Base-by-base conservation (phyloP, 192 early-diverging fungal genomes). In the Phlyctochytrium bullatum region DNA sequence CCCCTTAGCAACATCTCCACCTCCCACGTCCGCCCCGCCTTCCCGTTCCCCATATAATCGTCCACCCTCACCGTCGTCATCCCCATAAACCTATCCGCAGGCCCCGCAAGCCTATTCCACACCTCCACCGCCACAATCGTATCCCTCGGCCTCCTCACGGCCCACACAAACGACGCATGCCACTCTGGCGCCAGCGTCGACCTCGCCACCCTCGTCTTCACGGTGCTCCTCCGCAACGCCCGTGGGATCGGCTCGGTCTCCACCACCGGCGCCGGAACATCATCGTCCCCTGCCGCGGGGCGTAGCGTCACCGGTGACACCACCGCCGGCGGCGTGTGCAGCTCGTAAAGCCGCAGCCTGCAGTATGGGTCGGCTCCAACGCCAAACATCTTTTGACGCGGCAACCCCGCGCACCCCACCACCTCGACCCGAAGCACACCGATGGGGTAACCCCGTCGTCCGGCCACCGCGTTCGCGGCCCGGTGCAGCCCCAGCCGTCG, bases 381-480 rank as follows among this genome's bases (percentile, higher is more conserved):
- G 20, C 56, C 57, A 0, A 60, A 61, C n/a, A 61, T 6, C 59
- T 52, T 62, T 24, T 34, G 14, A 17, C 51, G 16, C 16, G 25
- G 16, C 50, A 63, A 40, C n/a, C 40, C 34, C 20, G 31, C 14
- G 52, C 60, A 61, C 10, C 25, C 29, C 24, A 69, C 68, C 24
- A 69, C 51, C 53, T 69, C 68, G 29, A 31, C 59, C 16, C 68
- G 59, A 53, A 69, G 61, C 6, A 69, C 68, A 24, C 68, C 68
- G 30, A 69, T 69, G 6, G 68, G 68, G 6, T 50, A 29, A 6
- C 31, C 34, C 61, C 60, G 34, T n/a, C 40, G 10, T 6, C 66
- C 66, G 34, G 23, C 10, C n/a, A 17, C 29, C 34, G 20, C 30
- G 2, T 6, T 2, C 25, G 34, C 20, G 0, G 32, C 33, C 25